These are phyloP conservation scores for Trametes polyzona DNA, from an alignment of 1,284 basidiomycete genomes.

Conservation along the genomic window DNA sequence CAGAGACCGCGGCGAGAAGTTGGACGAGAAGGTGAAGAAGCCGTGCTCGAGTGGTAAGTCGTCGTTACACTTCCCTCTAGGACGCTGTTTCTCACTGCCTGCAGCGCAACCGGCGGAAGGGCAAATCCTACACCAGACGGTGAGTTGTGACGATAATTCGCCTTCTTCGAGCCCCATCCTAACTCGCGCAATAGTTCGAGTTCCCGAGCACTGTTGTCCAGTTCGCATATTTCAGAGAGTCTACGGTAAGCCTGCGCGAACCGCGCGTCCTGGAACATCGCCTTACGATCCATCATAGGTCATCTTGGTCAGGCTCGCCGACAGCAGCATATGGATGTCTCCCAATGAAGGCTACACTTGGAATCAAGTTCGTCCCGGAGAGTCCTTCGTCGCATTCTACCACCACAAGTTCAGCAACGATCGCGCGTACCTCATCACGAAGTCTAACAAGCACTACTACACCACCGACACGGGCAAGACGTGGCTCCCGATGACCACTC, in stretches of 20 bases:
- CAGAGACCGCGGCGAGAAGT: slow-evolving; percentile 54
- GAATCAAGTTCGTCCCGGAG: slow-evolving; percentile 64
- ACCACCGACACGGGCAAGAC: slow-evolving; percentile 82
- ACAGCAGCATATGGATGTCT: slow-evolving; percentile 89
- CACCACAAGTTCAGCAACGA: slow-evolving; percentile 82
- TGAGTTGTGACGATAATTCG: slow-evolving; percentile 38
- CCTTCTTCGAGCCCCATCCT: neutral
- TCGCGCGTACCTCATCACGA: slow-evolving; percentile 90
- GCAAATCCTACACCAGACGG: slow-evolving; percentile 68
- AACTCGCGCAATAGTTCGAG: slow-evolving; percentile 52
- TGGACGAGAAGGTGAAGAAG: slow-evolving; percentile 76
- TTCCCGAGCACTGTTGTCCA: slow-evolving; percentile 77
- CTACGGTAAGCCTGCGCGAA: slow-evolving; percentile 49
- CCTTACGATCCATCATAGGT: slow-evolving; percentile 51
- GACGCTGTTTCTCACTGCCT: neutral
- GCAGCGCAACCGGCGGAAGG: slow-evolving; percentile 78
- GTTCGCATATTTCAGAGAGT: slow-evolving; percentile 84
- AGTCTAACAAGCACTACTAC: slow-evolving; percentile 66
- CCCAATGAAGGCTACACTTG: slow-evolving; percentile 94
- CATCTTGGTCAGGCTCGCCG: slow-evolving; percentile 80
- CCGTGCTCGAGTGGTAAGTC: slow-evolving; percentile 69
- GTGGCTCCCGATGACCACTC: slow-evolving; percentile 71
- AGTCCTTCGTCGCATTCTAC: slow-evolving; percentile 82
- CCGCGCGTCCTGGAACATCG: neutral
- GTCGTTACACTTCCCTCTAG: neutral